Base-by-base conservation (phyloP, 2,329 filamentous ascomycete genomes). In the Acrodontium crateriforme region DNA sequence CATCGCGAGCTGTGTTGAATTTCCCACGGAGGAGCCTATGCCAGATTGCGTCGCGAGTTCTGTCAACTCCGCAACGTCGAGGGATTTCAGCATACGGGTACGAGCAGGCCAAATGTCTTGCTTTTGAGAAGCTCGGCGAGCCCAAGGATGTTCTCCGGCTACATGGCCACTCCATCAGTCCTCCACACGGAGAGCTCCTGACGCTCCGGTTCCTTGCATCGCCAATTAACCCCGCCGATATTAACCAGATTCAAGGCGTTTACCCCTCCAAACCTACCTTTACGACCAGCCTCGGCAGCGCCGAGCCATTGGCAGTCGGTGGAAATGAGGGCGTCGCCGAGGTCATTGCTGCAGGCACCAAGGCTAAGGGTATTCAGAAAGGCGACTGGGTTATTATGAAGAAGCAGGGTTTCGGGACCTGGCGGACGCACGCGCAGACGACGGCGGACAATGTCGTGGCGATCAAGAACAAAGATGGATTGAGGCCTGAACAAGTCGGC, bases 301-400 rank as follows among this genome's bases (percentile, higher is more conserved):
- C 72, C 1, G 63, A 74, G 14, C 83, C 85, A 2, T 71, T 78
- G 6, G 81, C 82, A 1, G 71, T 89, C 2, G 78, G 74, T 2
- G 84, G 84, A 15, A 95, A 94, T 52, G 91, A 98, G 55, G 91
- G 81, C 25, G 82, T 87, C 21, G 92, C 92, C 42, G 83, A 95
- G 55, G 77, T 95, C n/a, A 58, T 83, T 13, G 66, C 75, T 2
- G 62, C 72, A 1, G 78, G 83, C 1, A 65, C 70, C 1, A 58
- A 59, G 17, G 69, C 68, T 13, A 71, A 69, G 41, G 67, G 65
- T 8, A 59, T 92, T 14, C 49, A 62, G 13, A 76, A 70, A 41
- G 89, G 87, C 33, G 87, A 98, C 53, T 95, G 89, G 85, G 87
- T 92, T 6, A 80, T 95, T 37, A 87, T 91, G 56, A 78, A 78